Percentiles rank a stretch among this genome's conserved stretches.
Evolutionary conservation across 257 asterid species (phyloP).

Genomic region (Solanum rostratum): DNA sequence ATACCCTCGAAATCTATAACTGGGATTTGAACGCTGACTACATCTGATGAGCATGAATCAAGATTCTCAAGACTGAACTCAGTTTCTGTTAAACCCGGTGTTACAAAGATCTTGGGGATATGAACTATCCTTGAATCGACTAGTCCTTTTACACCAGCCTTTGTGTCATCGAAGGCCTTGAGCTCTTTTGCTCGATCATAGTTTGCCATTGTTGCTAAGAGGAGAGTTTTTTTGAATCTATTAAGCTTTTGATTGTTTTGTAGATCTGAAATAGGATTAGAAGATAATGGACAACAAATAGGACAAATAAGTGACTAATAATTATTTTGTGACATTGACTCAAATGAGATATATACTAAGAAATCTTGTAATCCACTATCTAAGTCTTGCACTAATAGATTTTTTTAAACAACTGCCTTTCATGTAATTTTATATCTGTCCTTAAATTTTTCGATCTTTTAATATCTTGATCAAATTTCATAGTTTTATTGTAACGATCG

Average conservation of each 20-base stretch:
- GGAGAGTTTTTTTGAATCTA: background rate
- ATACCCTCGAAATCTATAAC: background rate
- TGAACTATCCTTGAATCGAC: background rate
- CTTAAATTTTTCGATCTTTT: background rate
- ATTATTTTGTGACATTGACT: background rate
- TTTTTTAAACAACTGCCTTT: too few relatives aligned
- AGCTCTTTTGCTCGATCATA: background rate
- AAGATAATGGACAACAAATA: background rate
- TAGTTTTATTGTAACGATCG: background rate
- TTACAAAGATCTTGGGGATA: background rate
- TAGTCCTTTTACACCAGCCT: slow-evolving; percentile 7
- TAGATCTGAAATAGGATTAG: background rate
- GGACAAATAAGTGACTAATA: background rate
- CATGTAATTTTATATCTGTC: accelerated
- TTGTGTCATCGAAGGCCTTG: background rate
- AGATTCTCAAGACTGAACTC: background rate
- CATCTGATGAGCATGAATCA: accelerated
- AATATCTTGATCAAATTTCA: background rate
- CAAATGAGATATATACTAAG: background rate
- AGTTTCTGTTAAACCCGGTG: background rate
- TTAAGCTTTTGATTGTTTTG: background rate
- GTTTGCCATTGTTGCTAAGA: background rate
- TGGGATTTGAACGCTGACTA: background rate
- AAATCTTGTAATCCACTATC: too few relatives aligned
- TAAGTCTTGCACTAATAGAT: background rate